Evolutionary conservation across 192 early-diverging fungal species (phyloP), one percentile per base, ranked within the genome.

Genomic region (Obelidium mucronatum): DNA sequence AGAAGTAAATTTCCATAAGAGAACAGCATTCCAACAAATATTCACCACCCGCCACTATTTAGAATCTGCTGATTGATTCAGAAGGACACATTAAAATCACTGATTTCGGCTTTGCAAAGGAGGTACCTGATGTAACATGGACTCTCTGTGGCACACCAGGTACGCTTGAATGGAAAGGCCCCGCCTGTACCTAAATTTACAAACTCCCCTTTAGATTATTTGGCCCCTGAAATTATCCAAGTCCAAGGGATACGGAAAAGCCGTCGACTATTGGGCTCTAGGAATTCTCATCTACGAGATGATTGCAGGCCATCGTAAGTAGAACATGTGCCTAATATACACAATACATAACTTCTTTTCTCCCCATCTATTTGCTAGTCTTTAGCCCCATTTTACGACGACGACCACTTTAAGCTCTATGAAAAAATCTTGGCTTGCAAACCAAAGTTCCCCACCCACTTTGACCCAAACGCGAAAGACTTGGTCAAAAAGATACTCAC

Each of bases 241-340:
- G n/a, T 90, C 89, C 24, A 87, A 90, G 61, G 91, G 88, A 8
- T 92, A 92, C 82, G 92, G 91, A 30, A 94, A 94, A 76, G 91
- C 93, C 6, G 95, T 97, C 1, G 96, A 98, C 82, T 98, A 96
- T 96, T 98, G 95, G 95, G 92, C 96, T 2, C 85, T 98, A 62
- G 97, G 97, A 39, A 91, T 95, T 30, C 83, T 97, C 54, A 81
- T 98, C 3, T 98, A 92, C 79, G 85, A 85, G 66, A 76, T 85
- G 82, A 63, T 82, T 31, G 81, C 79, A 5, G 83, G 95, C 76
- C 30, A 74, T 73, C 67, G 58, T 60, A 60, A 26, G 62, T 19
- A 42, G 35, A 55, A 1, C 58, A 8, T 60, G 8, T 67, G 40
- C n/a, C 15, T 8, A 15, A 52, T 5, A 92, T 67, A 89, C n/a